These are phyloP conservation scores for Suillus ampliporus DNA, from an alignment of 768 basidiomycete species.

Conservation along the genomic window DNA sequence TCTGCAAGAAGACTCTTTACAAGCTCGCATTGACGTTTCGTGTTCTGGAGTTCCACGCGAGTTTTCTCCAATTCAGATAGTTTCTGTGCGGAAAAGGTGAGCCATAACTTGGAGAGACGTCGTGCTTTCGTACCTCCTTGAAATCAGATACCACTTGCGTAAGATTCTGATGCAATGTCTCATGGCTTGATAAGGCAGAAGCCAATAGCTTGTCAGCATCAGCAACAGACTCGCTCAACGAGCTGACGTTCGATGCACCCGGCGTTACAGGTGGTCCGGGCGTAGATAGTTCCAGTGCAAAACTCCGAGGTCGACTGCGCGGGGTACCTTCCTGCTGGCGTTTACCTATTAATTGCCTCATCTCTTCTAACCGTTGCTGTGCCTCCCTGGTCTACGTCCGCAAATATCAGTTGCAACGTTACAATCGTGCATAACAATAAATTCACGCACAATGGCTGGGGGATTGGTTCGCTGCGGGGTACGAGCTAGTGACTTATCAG, in stretches of 20 bases:
- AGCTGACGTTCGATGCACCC: conserved; percentile 17
- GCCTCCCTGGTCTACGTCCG: conserved; percentile 68
- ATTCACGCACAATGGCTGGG: conserved; percentile 47
- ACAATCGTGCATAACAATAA: conserved; percentile 9
- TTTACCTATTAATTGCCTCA: conserved; percentile 73
- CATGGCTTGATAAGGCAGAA: conserved; percentile 58
- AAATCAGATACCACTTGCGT: conserved; percentile 54
- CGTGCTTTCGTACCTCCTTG: conserved; percentile 55
- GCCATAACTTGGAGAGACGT: not conserved
- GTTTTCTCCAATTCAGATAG: conserved; percentile 65
- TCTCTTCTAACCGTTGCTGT: conserved; percentile 81
- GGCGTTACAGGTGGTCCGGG: conserved; percentile 26
- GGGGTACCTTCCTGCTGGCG: conserved; percentile 60
- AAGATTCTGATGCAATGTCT: conserved; percentile 57
- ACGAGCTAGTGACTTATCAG: conserved; percentile 55
- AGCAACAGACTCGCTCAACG: conserved; percentile 54
- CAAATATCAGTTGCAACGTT: conserved; percentile 12
- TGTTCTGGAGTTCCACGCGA: conserved; percentile 67
- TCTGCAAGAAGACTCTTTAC: conserved; percentile 80
- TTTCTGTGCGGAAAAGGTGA: conserved; percentile 47
- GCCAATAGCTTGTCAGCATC: conserved; percentile 65
- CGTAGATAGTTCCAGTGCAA: conserved; percentile 26
- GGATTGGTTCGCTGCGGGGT: conserved; percentile 50
- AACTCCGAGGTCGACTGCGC: conserved; percentile 50
- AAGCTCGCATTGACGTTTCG: conserved; percentile 77